Evolutionary conservation across 2,329 filamentous ascomycete species (phyloP), one percentile per base, ranked within the genome.

Genomic region (Hypoxylon sp.): DNA sequence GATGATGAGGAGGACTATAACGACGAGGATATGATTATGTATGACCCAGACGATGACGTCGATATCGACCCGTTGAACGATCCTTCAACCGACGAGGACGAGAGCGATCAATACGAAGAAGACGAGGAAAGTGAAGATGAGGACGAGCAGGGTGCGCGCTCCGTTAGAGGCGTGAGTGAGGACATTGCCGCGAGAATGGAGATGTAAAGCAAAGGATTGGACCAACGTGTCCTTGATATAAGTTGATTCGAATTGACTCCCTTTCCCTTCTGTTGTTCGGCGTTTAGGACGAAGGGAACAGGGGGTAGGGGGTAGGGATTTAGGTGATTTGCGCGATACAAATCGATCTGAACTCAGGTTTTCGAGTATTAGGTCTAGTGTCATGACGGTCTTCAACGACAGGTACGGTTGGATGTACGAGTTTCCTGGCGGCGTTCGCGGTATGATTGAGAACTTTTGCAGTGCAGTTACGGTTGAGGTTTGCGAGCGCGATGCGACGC

Each of bases 111-210:
- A n/a, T 82, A 83, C 28, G 81, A 84, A 6, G 81, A 84, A 4
- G 77, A 76, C 1, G 76, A 75, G 2, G 77, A 79, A 25, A 48
- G 43, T 13, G 57, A 60, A n/a, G 74, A 72, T 5, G 80, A 80
- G 13, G 76, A 83, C 10, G 81, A 84, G 50, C 79, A 79, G n/a
- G 76, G 78, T n/a, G 80, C 79, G 62, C 80, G 80, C 46, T 80
- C 81, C 6, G 81, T 87, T 48, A 82, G 88, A 43, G 84, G 85
- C 30, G 83, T 89, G 77, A 90, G 87, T 71, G 88, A 90, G 77
- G 89, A 91, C 67, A 83, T 90, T 50, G 87, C 87, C 30, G 83
- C 84, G 3, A 82, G 83, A 19, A 90, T 91, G 87, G 89, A 90
- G 74, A 85, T 90, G 72, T 88, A 84, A 78, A 30, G 4, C 14